Evolutionary conservation across 2,329 filamentous ascomycete species (phyloP).

Genomic region (Thielaviopsis musarum): DNA sequence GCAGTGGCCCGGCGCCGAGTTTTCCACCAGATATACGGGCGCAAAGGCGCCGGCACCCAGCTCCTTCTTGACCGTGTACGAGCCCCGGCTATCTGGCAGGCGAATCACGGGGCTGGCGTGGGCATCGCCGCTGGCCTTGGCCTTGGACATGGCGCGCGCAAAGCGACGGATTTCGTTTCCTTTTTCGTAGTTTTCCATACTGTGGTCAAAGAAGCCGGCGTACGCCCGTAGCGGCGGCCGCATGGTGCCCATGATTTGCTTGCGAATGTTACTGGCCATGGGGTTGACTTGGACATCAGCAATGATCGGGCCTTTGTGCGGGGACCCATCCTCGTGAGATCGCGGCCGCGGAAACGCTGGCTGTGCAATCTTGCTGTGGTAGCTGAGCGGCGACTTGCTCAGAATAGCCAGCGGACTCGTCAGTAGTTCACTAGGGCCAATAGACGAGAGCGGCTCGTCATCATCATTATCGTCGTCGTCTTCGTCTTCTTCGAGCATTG

Average conservation of each 20-base stretch:
- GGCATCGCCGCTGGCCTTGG: constrained; percentile 43
- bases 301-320: constrained; percentile 55
- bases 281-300: constrained; percentile 78
- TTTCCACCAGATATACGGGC: constrained; percentile 82
- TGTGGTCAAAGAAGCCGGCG: constrained; percentile 63
- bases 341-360: constrained; percentile 13
- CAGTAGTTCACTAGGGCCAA: constrained; percentile 11
- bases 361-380: constrained; percentile 25
- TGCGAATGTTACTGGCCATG: constrained; percentile 57
- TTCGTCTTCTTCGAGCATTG: constrained; percentile 17
- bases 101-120: constrained; percentile 44
- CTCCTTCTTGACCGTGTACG: constrained; percentile 68
- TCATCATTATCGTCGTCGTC: constrained; percentile 19
- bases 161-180: constrained; percentile 67
- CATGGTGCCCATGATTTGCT: constrained; percentile 56
- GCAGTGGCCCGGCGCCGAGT: constrained; percentile 32
- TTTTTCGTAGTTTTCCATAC: constrained; percentile 44
- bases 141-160: constrained; percentile 47
- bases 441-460: constrained; percentile 18
- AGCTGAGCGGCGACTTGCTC: constrained; percentile 28
- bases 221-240: constrained; percentile 60
- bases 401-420: constrained; percentile 64
- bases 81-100: constrained; percentile 46
- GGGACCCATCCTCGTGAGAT: constrained; percentile 22
- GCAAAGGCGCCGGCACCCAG: constrained; percentile 89